These are phyloP conservation scores for Choanephora cucurbitarum DNA, from an alignment of 371 early-diverging fungal species.

Conservation along the genomic window DNA sequence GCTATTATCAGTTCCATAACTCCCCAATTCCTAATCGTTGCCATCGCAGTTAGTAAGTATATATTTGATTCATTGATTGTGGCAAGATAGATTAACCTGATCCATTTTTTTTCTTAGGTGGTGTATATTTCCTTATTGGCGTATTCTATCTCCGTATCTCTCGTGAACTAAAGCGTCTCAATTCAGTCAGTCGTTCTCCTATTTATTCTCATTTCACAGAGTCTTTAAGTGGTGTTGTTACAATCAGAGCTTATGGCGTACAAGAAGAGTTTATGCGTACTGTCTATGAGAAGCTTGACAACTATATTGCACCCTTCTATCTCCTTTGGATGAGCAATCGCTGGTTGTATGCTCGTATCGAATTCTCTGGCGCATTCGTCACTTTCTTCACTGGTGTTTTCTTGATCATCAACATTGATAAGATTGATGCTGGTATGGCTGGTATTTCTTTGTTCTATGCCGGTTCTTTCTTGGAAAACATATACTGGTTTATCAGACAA, in stretches of 20 bases:
- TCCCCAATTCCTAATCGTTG: constrained; percentile 56
- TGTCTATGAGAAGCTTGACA: constrained; percentile 59
- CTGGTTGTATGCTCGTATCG: constrained; percentile 79
- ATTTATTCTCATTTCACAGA: constrained; percentile 78
- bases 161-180: constrained; percentile 80
- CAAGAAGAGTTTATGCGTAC: constrained; percentile 61
- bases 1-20: constrained; percentile 61
- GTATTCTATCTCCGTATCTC: constrained; percentile 68
- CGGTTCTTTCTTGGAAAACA: constrained; percentile 57
- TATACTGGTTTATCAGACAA: constrained; percentile 51
- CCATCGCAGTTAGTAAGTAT: constrained; percentile 30
- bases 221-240: constrained; percentile 62
- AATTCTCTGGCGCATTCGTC: constrained; percentile 68
- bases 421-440: constrained; percentile 78
- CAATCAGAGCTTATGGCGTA: constrained; percentile 74
- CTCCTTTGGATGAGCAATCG: constrained; percentile 84
- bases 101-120: constrained; percentile 6
- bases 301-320: constrained; percentile 76
- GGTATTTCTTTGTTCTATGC: constrained; percentile 84
- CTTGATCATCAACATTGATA: constrained; percentile 51
- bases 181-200: constrained; percentile 74
- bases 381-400: constrained; percentile 67
- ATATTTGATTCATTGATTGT: constrained; percentile 1
- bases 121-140: constrained; percentile 45
- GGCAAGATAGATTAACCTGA: background rate